Base-by-base conservation (phyloP, 331 rosid species). In the Stylosanthes scabra region DNA sequence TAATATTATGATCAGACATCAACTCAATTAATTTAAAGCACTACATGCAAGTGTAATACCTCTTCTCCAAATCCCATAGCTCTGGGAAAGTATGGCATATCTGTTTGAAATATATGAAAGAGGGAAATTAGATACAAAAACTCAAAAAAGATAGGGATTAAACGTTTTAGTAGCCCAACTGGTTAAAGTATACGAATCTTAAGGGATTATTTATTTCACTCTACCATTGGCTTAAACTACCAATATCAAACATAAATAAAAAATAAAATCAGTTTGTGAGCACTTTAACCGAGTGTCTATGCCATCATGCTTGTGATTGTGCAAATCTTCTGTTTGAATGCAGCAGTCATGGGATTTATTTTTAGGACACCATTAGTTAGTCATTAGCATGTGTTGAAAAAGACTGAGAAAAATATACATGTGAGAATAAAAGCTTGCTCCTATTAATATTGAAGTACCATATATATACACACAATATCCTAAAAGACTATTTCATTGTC, bases 31-130 rank as follows among this genome's bases (percentile, higher is more conserved):
- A 64, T 29, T 42, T 70, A 66, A 42, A 65, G 55, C 15, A 52
- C 49, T 46, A 39, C 47, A 46, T 52, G 29, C 65, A 68, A 76
- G 60, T 52, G 73, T 59, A 45, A 29, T 83, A 94, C 98, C 91
- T 91, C 72, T 91, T 88, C 79, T 94, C 98, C 84, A 94, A 71
- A 79, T 78, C 83, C 96, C 97, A 94, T 34, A 94, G 82, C 77
- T 94, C 98, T 0, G 97, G 97, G 78, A 94, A 91, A 82, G 80
- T 82, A 80, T 91, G 89, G 20, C 71, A 77, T 87, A 87, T 83
- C 98, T 94, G 87, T 86, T 80, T 66, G 63, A 66, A 44, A 77
- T 2, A 67, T 54, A 57, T 63, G 75, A 50, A 52, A 76, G 58
- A 66, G 83, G 14, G 68, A 40, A 46, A 57, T 47, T 39, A 71